Evolutionary conservation across 192 early-diverging fungal species (phyloP), one percentile per base, ranked within the genome.

Genomic region (Glomus cerebriforme): DNA sequence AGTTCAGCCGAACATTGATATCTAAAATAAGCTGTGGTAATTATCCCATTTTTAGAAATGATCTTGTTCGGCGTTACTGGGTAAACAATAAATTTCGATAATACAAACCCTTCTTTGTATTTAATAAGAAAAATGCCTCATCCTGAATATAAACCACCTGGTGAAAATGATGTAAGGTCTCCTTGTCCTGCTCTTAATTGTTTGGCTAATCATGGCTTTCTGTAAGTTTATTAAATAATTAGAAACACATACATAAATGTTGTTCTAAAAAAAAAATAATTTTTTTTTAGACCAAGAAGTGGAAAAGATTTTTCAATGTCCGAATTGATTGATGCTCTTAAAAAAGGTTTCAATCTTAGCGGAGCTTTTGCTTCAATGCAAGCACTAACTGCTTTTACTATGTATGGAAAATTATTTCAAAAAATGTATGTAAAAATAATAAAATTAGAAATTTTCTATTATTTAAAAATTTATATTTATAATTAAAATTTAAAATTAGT

Each of bases 181-280:
- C 74, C 74, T 15, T 75, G 74, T 39, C 74, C 74, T 12, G 59
- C 26, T 6, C 13, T 75, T 10, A 75, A 75, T 27, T 3, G 22
- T 63, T 63, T 75, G 59, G 74, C 74, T 34, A 75, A 75, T 37
- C 59, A 75, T 62, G 74, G 74, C 12, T 63, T 62, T 37, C 59
- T 75, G 74, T 75, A 75, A 62, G 54, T 63, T 54, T 54, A 22
- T 54, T 22, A 19, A 15, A 22, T 54, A n/a, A 74, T 58, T 32
- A 37, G 9, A 12, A 43, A 39, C 37, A 39, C 37, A 39, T 9
- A 39, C 7, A 7, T 43, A 43, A 43, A 43, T 12, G 12, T 43
- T 43, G 12, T 43, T 58, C 13, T 26, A 27, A 43, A 27, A 47
- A 73, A 24, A 31, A 39, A 43, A 43, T 43, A 9, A 43, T n/a